Evolutionary conservation across 1,284 basidiomycete genomes (phyloP), one percentile per base, ranked within the genome.

Genomic region (Pseudozyma hubeiensis): DNA sequence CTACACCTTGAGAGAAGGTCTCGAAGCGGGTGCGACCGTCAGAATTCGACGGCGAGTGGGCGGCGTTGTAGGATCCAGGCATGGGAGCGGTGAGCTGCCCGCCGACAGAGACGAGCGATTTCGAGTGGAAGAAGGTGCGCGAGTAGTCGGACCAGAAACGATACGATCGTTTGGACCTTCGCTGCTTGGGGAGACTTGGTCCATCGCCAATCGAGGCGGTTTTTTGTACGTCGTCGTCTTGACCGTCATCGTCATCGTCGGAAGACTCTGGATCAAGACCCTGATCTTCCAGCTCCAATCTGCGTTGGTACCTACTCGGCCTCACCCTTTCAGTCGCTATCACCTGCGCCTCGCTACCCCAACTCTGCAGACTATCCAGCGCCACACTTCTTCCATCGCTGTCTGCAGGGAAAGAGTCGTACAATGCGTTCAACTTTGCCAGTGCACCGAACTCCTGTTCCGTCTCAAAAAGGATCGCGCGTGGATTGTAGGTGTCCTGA

Each of bases 101-200:
- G 13, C 71, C 68, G 24, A 82, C 73, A 3, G 62, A 62, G 17
- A 82, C 65, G 30, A 80, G 74, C 29, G 79, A 80, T 45, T 65
- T 74, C 5, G 79, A 55, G 48, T 82, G 81, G 57, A 67, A 75
- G 50, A 50, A 74, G 17, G 70, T 67, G 3, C 74, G 68, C 44
- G 75, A 64, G 49, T 74, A 79, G 60, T 82, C 80, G 5, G 81
- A 81, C 81, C 81, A 82, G 73, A 76, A 82, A 13, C 66, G 64
- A 40, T 74, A 50, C 6, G 33, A 31, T 7, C 59, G 47, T 19
- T 37, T 59, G 5, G 52, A 53, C 19, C 35, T 63, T 39, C 60
- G 52, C 45, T 53, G 51, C 13, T 24, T 55, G 11, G 51, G 49
- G 2, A 56, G 34, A 40, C 8, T 17, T 34, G 48, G 16, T 47